Base-by-base conservation (phyloP, 306 rosid genomes). In the Prunus persica region DNA sequence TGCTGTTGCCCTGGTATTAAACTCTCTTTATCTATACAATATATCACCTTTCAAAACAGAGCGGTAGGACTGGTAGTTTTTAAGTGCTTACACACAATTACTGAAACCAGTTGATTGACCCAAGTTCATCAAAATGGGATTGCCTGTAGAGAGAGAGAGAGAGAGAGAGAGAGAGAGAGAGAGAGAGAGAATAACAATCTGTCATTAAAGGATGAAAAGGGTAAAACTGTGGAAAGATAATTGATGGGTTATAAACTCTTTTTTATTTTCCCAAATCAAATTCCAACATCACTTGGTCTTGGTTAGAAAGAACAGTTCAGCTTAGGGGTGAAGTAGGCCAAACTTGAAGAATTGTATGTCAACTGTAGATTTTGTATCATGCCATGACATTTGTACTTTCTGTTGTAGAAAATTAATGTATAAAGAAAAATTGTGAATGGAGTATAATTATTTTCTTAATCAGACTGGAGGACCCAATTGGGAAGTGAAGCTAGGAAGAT, bases 391-490 rank as follows among this genome's bases (percentile, higher is more conserved):
- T 10, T 71, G 46, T 18, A 19, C 3, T 9, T 4, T 18, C 11
- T 28, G 15, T 3, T 28, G 1, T 19, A 13, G 14, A 8, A 49
- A n/a, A 3, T 8, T 8, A 67, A 14, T 16, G 24, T 22, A 3
- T 28, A 41, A 41, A 58, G 19, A 38, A 60, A 69, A 65, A 28
- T 56, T 55, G 76, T 20, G 30, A 71, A 55, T 11, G 58, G 41
- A n/a, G 32, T 28, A 10, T 41, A 6, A 24, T 24, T 69, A 6
- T 67, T 15, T 8, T 71, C 16, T 16, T 10, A 51, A 86, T 71
- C 84, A 91, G 97, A 89, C 93, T 10, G 97, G 97, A 83, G 95
- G 97, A 64, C 98, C 97, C 2, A 22, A 89, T 27, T 94, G 98
- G 98, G 80, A 84, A 71, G 97, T 94, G 68, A 86, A 72, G 67